A percentile compares a stretch with the other conserved stretches of the same genome.
Conservation (phyloP, 805 yeast species). For the Limtongia smithiae region DNA sequence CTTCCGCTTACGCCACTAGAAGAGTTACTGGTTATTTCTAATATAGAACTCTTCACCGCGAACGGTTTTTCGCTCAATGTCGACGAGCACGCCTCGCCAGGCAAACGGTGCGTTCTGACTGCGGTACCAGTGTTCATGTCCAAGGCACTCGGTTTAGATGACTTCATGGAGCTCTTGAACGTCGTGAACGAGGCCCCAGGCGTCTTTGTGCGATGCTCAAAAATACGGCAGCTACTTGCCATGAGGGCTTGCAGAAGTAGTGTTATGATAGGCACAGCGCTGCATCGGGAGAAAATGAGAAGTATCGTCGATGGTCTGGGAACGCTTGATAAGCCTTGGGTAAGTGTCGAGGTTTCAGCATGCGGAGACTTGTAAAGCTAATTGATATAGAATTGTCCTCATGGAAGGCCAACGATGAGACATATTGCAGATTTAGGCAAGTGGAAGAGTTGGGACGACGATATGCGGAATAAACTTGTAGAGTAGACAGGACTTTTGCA, state of each 20-base stretch:
- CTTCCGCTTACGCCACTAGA: constrained; percentile 74
- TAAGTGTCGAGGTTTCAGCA: constrained; percentile 41
- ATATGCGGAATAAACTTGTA: too few species aligned
- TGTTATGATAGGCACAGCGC: constrained; percentile 85
- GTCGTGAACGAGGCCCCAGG: constrained; percentile 57
- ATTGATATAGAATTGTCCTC: constrained; percentile 58
- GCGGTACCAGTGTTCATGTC: constrained; percentile 74
- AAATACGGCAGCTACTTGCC: constrained; percentile 80
- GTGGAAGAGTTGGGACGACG: constrained; percentile 22
- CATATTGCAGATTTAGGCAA: constrained; percentile 61
- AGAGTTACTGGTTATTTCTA: constrained; percentile 64
- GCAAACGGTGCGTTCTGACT: constrained; percentile 50
- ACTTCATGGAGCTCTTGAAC: constrained; percentile 75
- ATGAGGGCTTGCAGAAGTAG: constrained; percentile 93
- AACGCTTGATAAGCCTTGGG: constrained; percentile 87
- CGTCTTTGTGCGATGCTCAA: constrained; percentile 57
- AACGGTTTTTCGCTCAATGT: constrained; percentile 73
- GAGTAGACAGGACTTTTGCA: too few species aligned
- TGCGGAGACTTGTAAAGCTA: background rate
- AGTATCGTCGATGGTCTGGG: constrained; percentile 66
- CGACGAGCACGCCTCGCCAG: constrained; percentile 52
- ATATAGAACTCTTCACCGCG: constrained; percentile 52
- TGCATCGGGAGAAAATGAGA: constrained; percentile 59
- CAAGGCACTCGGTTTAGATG: constrained; percentile 57
- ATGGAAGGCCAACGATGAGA: constrained; percentile 95